Evolutionary conservation across 2,329 filamentous ascomycete genomes (phyloP).

Genomic region (Myriosclerotinia scirpicola): DNA sequence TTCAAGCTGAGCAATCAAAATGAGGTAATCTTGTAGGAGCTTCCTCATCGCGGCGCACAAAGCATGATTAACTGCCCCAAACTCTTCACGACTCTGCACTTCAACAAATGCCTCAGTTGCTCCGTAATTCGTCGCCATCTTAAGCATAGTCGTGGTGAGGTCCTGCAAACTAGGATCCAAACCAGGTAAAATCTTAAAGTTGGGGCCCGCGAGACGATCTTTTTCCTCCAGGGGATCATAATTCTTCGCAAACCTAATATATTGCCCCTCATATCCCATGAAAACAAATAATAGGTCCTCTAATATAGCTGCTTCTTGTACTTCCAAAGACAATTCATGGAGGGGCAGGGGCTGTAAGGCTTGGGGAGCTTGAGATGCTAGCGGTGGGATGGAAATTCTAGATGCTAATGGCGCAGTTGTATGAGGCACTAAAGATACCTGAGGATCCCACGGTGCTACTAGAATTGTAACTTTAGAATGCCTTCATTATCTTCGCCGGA

Average conservation of each 20-base stretch:
- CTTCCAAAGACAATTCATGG: slow-evolving; percentile 69
- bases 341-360: slow-evolving; percentile 68
- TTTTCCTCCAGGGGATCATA: slow-evolving; percentile 86
- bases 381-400: slow-evolving; percentile 62
- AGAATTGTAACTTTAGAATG: slow-evolving; percentile 21
- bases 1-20: slow-evolving; percentile 90
- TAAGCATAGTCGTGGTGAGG: slow-evolving; percentile 82
- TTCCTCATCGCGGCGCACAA: slow-evolving; percentile 93
- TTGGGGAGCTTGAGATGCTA: slow-evolving; percentile 72
- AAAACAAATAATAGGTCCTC: slow-evolving; percentile 93
- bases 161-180: slow-evolving; percentile 91
- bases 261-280: slow-evolving; percentile 98
- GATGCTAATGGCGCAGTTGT: slow-evolving; percentile 54
- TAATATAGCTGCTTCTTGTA: slow-evolving; percentile 82
- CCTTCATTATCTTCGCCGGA: neutral
- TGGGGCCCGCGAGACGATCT: slow-evolving; percentile 79
- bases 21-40: slow-evolving; percentile 87
- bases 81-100: slow-evolving; percentile 88
- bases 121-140: slow-evolving; percentile 90
- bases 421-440: slow-evolving; percentile 69
- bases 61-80: slow-evolving; percentile 92
- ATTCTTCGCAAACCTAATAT: slow-evolving; percentile 79
- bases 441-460: slow-evolving; percentile 70
- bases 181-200: slow-evolving; percentile 75
- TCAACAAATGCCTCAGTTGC: slow-evolving; percentile 92